phyloP scores from a whole-genome alignment of 2,329 filamentous ascomycete species.

The Paecilomyces niveus region DNA sequence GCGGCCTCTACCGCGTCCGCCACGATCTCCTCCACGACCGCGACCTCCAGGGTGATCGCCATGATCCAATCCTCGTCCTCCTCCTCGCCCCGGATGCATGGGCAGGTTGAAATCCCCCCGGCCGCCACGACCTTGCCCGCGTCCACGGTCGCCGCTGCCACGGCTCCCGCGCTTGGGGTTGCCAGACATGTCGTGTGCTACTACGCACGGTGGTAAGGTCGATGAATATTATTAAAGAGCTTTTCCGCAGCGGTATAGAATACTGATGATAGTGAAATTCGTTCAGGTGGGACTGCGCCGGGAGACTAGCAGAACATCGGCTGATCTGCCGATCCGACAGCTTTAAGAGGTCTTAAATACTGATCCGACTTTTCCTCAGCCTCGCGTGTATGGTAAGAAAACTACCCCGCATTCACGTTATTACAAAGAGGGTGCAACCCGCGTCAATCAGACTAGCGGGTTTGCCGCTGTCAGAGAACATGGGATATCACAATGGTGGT shows the following conservation, averaged over 20 bases:
- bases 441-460: background rate
- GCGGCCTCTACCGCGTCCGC: background rate
- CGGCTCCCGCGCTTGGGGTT: conserved; percentile 11
- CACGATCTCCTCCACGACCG: background rate
- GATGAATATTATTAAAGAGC: background rate
- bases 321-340: background rate
- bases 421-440: background rate
- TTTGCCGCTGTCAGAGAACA: background rate
- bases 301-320: background rate
- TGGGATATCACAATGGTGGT: background rate
- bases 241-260: background rate
- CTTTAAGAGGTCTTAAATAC: too few relatives aligned
- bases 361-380: background rate
- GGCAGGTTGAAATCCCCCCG: conserved; percentile 3
- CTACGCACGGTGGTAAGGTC: background rate
- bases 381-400: background rate
- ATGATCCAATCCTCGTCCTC: conserved; percentile 7
- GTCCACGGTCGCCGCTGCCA: conserved; percentile 15
- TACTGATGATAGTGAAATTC: background rate
- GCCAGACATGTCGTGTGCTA: background rate
- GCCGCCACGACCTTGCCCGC: conserved; percentile 18
- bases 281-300: background rate
- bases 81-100: conserved; percentile 9
- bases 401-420: background rate
- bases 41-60: background rate